A percentile compares a stretch with the other conserved stretches of the same genome.
phyloP scores from a whole-genome alignment of 139 green algal species.

The Pseudopediastrum boryanum region DNA sequence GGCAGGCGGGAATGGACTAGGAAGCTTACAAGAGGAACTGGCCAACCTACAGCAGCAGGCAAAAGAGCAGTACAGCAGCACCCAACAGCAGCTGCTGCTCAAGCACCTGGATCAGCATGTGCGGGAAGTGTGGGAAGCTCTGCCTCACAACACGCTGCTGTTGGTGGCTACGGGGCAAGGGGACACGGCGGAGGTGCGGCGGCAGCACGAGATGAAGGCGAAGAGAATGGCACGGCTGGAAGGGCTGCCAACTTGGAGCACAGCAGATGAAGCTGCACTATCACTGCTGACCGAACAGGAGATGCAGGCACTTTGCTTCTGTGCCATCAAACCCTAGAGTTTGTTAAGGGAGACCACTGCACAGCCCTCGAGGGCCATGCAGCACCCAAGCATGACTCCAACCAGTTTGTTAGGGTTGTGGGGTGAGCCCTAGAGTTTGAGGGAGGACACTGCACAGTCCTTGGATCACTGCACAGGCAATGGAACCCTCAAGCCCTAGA shows the following conservation, averaged over 20 bases:
- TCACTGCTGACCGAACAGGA: slow-evolving; percentile 3
- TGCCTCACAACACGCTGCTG: slow-evolving; percentile 64
- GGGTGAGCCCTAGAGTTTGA: too few species aligned
- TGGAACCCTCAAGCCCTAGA: too few species aligned
- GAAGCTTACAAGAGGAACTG: slow-evolving; percentile 5
- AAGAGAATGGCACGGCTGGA: slow-evolving; percentile 42
- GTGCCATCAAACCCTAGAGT: slow-evolving; percentile 54
- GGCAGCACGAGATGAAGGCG: slow-evolving; percentile 63
- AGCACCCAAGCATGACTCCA: too few species aligned
- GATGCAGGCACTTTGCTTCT: slow-evolving; percentile 53
- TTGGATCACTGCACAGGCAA: too few species aligned
- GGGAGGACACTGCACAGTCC: too few species aligned
- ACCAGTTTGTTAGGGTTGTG: too few species aligned
- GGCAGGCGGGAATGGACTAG: not conserved
- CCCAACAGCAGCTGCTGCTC: slow-evolving; percentile 13
- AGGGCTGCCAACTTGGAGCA: slow-evolving; percentile 53
- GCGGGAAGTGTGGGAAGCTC: slow-evolving; percentile 41
- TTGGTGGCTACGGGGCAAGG: slow-evolving; percentile 68
- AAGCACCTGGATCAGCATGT: slow-evolving; percentile 49
- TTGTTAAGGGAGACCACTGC: too few species aligned
- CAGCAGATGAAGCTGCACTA: slow-evolving; percentile 48
- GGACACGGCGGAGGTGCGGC: slow-evolving; percentile 53
- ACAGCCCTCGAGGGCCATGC: too few species aligned
- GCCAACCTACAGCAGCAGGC: slow-evolving; percentile 1
- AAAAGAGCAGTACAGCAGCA: not conserved